Percentiles rank a stretch among this genome's conserved stretches.
These are phyloP conservation scores for Pseudovirgaria hyperparasitica DNA, from an alignment of 2,329 filamentous ascomycete genomes.

Conservation along the genomic window DNA sequence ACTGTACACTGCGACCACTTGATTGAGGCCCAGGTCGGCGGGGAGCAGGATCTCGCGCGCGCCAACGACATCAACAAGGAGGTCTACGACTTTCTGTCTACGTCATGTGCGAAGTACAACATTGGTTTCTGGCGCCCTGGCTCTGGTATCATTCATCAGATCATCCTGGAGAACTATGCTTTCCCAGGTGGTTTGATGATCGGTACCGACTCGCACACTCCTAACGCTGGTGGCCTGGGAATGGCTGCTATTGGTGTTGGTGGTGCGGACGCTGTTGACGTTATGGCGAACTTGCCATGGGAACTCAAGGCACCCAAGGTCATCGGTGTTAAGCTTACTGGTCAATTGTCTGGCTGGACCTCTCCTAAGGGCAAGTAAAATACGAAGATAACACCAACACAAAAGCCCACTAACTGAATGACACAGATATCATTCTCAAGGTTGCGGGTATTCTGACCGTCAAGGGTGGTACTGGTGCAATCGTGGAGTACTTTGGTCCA, in stretches of 20 bases:
- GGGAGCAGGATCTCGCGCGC: slow-evolving; percentile 82
- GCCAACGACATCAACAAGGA: slow-evolving; percentile 95
- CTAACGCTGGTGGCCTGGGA: slow-evolving; percentile 91
- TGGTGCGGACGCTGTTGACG: slow-evolving; percentile 96
- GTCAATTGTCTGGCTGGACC: slow-evolving; percentile 80
- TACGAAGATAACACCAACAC: background rate
- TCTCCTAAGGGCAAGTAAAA: slow-evolving; percentile 65
- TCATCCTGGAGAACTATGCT: slow-evolving; percentile 95
- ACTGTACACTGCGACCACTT: slow-evolving; percentile 99
- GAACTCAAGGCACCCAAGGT: slow-evolving; percentile 96
- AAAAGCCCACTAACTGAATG: background rate
- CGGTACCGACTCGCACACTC: slow-evolving; percentile 95
- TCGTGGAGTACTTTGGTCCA: slow-evolving; percentile 64
- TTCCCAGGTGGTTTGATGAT: slow-evolving; percentile 98
- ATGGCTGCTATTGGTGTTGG: slow-evolving; percentile 94
- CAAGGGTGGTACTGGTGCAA: slow-evolving; percentile 92
- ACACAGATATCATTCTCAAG: slow-evolving; percentile 91
- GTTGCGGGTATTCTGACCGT: slow-evolving; percentile 93
- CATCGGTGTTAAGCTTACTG: slow-evolving; percentile 92
- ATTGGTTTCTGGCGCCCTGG: slow-evolving; percentile 99
- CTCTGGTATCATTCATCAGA: slow-evolving; percentile 99
- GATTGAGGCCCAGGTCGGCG: slow-evolving; percentile 94
- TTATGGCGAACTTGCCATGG: slow-evolving; percentile 95
- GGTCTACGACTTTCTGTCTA: slow-evolving; percentile 93
- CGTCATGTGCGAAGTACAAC: slow-evolving; percentile 96